Evolutionary conservation across 2,329 filamentous ascomycete genomes (phyloP).

Genomic region (Hymenoscyphus repandus): DNA sequence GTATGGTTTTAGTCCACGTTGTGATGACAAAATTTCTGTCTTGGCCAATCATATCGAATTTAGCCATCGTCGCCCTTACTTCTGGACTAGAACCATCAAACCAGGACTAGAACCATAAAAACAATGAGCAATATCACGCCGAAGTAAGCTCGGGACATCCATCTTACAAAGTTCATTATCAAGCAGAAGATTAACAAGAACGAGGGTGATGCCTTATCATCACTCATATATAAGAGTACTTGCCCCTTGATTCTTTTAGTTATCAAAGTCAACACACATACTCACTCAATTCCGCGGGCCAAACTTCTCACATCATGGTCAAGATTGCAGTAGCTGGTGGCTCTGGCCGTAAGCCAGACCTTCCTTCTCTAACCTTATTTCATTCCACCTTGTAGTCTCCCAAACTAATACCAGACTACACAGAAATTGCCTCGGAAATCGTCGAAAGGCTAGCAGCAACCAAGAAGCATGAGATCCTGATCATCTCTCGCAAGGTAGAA

Average conservation of each 20-base stretch:
- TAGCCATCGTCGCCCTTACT: too few relatives aligned
- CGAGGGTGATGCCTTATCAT: too few relatives aligned
- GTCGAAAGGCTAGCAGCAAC: conserved; percentile 44
- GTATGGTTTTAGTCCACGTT: too few relatives aligned
- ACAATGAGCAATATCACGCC: too few relatives aligned
- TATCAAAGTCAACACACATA: neutral
- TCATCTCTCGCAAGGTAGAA: conserved; percentile 33
- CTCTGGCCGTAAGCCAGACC: conserved; percentile 33
- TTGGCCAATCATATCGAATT: too few relatives aligned
- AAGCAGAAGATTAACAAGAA: too few relatives aligned
- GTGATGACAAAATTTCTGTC: too few relatives aligned
- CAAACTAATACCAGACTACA: conserved; percentile 2
- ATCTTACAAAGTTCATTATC: too few relatives aligned
- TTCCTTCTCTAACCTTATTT: too few relatives aligned
- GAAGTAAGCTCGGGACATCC: too few relatives aligned
- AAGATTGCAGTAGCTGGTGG: conserved; percentile 41
- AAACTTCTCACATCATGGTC: conserved; percentile 34
- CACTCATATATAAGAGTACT: too few relatives aligned
- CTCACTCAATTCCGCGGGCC: neutral
- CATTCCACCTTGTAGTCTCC: neutral
- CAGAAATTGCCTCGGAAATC: conserved; percentile 49
- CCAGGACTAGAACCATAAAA: neutral
- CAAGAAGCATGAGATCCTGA: conserved; percentile 46
- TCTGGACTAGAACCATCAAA: neutral
- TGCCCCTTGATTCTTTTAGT: too few relatives aligned